Conservation (phyloP, 2,329 filamentous ascomycete species). For the Fusarium marasasianum region DNA sequence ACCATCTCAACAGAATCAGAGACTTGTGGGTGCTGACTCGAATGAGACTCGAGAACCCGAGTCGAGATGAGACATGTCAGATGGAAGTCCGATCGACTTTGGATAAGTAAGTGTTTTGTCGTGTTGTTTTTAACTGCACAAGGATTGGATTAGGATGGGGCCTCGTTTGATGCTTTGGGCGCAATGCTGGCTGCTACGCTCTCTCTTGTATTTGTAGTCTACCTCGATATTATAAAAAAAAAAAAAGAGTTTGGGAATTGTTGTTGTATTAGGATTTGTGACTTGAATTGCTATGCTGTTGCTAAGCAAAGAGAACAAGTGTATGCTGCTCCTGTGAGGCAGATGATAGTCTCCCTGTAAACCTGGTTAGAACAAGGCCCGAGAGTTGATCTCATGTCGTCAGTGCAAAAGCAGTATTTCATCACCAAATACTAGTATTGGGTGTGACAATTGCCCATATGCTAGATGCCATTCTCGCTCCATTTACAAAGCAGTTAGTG, state of each 20-base stretch:
- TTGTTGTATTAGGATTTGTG: neutral
- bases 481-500: neutral
- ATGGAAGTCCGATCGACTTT: neutral
- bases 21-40: constrained; percentile 10
- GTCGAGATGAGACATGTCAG: neutral
- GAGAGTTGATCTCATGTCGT: neutral
- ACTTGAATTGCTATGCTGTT: neutral
- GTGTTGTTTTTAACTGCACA: neutral
- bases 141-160: neutral
- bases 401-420: neutral
- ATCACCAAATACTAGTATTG: neutral
- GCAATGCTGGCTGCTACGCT: neutral
- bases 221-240: too few species aligned
- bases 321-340: neutral
- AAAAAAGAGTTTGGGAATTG: neutral
- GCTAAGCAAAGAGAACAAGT: neutral
- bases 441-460: neutral
- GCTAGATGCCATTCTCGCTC: neutral
- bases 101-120: neutral
- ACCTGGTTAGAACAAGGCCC: neutral
- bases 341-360: neutral
- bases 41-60: constrained; percentile 3
- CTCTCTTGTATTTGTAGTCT: neutral
- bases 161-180: neutral
- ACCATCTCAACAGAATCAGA: neutral